Evolutionary conservation across 179 eudicot genomes (phyloP), one percentile per base, ranked within the genome.

Genomic region (Sideroxylon spinosum): DNA sequence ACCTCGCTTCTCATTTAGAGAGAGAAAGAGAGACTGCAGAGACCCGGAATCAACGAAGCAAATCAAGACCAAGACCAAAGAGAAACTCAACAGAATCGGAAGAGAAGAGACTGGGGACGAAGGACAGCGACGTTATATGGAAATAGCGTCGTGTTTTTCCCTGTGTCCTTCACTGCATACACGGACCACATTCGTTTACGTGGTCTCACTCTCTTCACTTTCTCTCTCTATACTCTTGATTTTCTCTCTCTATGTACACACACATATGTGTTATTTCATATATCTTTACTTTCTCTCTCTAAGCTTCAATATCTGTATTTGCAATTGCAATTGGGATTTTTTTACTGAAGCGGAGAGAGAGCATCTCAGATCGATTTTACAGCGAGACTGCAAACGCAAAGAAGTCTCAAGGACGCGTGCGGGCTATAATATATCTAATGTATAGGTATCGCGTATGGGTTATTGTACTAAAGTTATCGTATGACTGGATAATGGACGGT

Each of bases 131-230:
- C 2, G 50, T 17, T 16, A 48, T 32, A 4, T 32, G 62, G n/a
- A 49, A 56, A 56, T 59, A 49, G 66, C 75, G 56, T 81, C 86
- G 90, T 86, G 91, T 84, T 66, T 67, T 52, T 13, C 65, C 85
- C 81, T 73, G 87, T 77, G 80, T 90, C 91, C 81, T 88, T 85
- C 89, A 60, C 78, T 81, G 25, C 53, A 79, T 85, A 80, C 84
- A 82, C 83, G 97, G 91, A 89, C 87, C 69, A 78, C 19, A 86
- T 84, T 86, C 86, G 72, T 79, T 67, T 86, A 91, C 97, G 93
- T 91, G 90, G 77, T 82, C 82, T 79, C 76, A 66, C 80, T 20
- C 65, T 73, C 73, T 76, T 32, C 72, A 7, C 53, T 64, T 79
- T 23, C 81, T 72, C 78, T 44, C 71, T 19, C 63, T 37, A 12